phyloP scores from a whole-genome alignment of 2,329 filamentous ascomycete genomes.

The Neonectria magnoliae region DNA sequence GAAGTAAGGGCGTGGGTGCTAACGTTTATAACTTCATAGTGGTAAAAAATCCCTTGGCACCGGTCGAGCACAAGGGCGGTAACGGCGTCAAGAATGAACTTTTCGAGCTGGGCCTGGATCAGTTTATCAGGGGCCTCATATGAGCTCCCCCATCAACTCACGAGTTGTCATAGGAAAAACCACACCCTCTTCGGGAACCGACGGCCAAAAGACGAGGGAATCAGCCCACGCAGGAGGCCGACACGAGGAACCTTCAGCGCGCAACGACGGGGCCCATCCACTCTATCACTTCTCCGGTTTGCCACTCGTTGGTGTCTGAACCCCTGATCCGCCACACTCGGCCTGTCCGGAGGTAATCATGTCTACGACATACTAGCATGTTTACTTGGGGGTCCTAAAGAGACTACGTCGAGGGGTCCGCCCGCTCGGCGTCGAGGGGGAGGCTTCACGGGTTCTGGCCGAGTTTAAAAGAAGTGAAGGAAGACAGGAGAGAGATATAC shows the following conservation, averaged over 20 bases:
- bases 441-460: constrained; percentile 9
- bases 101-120: constrained; percentile 77
- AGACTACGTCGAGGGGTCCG: neutral
- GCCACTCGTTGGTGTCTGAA: neutral
- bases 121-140: constrained; percentile 76
- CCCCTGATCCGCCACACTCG: neutral
- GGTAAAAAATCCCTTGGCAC: constrained; percentile 75
- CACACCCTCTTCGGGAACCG: neutral
- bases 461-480: constrained; percentile 6
- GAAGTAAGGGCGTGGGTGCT: neutral
- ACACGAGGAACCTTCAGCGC: neutral
- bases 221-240: neutral
- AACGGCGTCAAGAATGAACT: constrained; percentile 77
- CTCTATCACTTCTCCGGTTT: neutral
- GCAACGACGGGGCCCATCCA: neutral
- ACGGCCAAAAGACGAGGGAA: neutral
- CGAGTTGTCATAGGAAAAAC: constrained; percentile 21
- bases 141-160: constrained; percentile 46
- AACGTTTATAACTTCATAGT: constrained; percentile 54
- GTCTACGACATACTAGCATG: neutral
- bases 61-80: constrained; percentile 74
- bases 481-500: constrained; percentile 31
- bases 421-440: neutral
- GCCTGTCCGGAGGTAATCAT: neutral
- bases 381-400: neutral